phyloP scores from a whole-genome alignment of 352 stramenopile species.

The Lagenidium giganteum region DNA sequence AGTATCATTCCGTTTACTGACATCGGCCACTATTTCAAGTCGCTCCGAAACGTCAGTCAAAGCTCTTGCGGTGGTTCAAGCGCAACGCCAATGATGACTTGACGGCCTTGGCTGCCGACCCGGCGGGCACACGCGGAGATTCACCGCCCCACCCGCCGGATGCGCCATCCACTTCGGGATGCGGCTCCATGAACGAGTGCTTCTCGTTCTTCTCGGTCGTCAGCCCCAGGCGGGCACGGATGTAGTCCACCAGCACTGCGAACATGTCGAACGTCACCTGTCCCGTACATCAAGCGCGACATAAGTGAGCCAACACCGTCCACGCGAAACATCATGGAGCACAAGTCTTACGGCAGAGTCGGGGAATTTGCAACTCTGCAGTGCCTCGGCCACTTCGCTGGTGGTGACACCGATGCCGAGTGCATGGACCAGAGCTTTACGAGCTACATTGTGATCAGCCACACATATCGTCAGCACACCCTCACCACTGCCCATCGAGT shows the following conservation, averaged over 20 bases:
- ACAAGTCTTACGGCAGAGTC: conserved; percentile 32
- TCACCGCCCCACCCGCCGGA: too few species aligned
- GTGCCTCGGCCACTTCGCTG: conserved; percentile 25
- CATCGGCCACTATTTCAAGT: too few species aligned
- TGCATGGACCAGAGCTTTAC: conserved; percentile 55
- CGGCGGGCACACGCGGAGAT: conserved; percentile 7
- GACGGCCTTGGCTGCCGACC: conserved; percentile 11
- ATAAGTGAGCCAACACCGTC: too few species aligned
- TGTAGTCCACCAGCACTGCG: conserved; percentile 38
- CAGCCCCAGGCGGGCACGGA: conserved; percentile 12
- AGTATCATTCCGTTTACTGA: too few species aligned
- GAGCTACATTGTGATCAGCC: conserved; percentile 26
- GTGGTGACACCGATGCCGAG: conserved; percentile 47
- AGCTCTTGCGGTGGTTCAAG: too few species aligned
- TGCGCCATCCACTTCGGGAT: too few species aligned
- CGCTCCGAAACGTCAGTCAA: too few species aligned
- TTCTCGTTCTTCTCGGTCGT: conserved; percentile 7
- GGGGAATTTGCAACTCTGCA: conserved; percentile 23
- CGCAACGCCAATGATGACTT: conserved; percentile 10
- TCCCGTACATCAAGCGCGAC: too few species aligned
- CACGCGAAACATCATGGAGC: too few species aligned
- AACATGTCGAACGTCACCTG: conserved; percentile 69
- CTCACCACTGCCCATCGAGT: background rate
- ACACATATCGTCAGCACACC: background rate
- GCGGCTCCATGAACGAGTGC: too few species aligned